These are phyloP conservation scores for Physocladia obscura DNA, from an alignment of 192 early-diverging fungal species.

Conservation along the genomic window DNA sequence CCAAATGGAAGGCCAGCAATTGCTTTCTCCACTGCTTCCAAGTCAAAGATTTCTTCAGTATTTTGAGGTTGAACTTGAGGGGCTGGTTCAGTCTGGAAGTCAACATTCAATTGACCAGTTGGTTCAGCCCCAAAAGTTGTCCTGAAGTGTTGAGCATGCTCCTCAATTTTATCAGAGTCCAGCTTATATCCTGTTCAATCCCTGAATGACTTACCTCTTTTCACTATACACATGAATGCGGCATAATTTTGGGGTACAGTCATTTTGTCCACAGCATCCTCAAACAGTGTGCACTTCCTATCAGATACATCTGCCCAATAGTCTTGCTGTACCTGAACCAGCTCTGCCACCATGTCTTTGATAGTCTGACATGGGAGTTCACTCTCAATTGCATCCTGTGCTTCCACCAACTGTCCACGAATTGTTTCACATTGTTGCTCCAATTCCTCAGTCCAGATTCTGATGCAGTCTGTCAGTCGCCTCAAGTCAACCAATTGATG, in stretches of 20 bases:
- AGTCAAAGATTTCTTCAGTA: neutral
- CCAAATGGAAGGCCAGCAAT: neutral
- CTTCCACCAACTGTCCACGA: neutral
- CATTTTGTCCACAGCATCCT: slow-evolving; percentile 5
- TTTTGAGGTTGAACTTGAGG: neutral
- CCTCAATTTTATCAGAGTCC: neutral
- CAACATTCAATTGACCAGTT: neutral
- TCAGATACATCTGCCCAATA: neutral
- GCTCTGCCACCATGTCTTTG: neutral
- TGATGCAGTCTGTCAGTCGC: neutral
- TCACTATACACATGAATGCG: neutral
- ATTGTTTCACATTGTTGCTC: neutral
- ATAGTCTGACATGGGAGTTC: neutral
- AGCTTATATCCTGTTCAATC: neutral
- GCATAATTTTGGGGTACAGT: slow-evolving; percentile 21
- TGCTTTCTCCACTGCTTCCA: neutral
- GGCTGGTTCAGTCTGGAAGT: neutral
- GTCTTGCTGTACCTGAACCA: neutral
- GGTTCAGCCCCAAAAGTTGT: neutral
- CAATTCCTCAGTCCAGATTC: neutral
- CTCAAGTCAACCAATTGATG: neutral
- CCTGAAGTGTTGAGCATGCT: neutral
- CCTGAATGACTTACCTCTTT: neutral
- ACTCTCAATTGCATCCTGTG: neutral
- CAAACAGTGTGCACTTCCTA: neutral